A percentile compares a stretch with the other conserved stretches of the same genome.
Evolutionary conservation across 768 basidiomycete species (phyloP).

Genomic region (Leccinum broughii): DNA sequence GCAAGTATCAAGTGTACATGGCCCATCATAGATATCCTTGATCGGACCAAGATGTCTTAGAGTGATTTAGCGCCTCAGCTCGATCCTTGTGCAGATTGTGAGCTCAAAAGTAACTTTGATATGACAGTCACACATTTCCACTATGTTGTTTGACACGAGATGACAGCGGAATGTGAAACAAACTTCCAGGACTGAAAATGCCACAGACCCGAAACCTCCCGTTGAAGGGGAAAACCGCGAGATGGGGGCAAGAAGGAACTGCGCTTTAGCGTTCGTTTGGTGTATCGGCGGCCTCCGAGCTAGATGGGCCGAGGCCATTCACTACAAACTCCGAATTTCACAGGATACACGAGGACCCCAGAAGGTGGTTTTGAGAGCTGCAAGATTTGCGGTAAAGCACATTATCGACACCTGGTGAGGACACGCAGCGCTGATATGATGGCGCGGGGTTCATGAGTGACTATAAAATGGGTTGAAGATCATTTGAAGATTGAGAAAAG

Average conservation of each 20-base stretch:
- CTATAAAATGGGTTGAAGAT: not conserved
- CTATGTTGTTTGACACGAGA: too few species aligned
- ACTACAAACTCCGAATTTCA: not conserved
- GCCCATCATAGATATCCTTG: too few species aligned
- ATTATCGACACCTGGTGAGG: not conserved
- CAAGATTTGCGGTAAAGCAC: not conserved
- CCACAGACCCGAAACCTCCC: not conserved
- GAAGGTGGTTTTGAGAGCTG: not conserved
- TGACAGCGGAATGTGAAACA: not conserved
- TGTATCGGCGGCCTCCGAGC: not conserved
- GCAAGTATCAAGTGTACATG: too few species aligned
- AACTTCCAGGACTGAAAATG: not conserved
- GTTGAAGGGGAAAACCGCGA: not conserved
- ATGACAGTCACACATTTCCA: too few species aligned
- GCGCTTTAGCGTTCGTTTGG: not conserved
- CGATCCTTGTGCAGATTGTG: not conserved
- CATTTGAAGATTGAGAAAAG: not conserved
- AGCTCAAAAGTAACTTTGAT: too few species aligned
- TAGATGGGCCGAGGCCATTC: too few species aligned
- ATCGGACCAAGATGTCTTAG: not conserved
- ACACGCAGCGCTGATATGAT: too few species aligned
- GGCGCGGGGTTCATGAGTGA: not conserved
- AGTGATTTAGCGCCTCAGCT: not conserved
- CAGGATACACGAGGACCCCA: conserved; percentile 2
- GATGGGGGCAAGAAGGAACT: too few species aligned